Conservation (phyloP, 2,329 filamentous ascomycete species). For the Alternaria solani region DNA sequence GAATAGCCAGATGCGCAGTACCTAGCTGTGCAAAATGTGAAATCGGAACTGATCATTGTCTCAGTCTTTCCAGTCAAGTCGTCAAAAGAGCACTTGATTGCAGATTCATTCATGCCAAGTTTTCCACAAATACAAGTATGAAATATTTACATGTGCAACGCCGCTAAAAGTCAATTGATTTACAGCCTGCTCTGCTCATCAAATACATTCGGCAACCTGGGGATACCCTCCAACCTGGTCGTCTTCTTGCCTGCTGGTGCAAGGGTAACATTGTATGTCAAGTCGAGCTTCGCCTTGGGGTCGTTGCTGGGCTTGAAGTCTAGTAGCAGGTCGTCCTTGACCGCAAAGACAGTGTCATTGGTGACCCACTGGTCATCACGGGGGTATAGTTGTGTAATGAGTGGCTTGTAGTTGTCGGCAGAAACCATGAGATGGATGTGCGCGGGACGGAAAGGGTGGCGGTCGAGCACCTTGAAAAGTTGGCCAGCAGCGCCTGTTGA, state of each 20-base stretch:
- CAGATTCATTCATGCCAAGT: neutral
- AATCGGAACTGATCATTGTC: neutral
- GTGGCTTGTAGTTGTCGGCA: slow-evolving; percentile 63
- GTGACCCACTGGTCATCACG: slow-evolving; percentile 65
- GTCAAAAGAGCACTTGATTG: neutral
- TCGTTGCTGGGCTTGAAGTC: slow-evolving; percentile 63
- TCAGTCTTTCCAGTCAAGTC: neutral
- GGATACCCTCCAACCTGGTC: slow-evolving; percentile 42
- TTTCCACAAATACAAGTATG: slow-evolving; percentile 15
- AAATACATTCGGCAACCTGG: slow-evolving; percentile 39
- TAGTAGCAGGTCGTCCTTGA: slow-evolving; percentile 67
- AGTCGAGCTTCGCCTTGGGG: slow-evolving; percentile 65
- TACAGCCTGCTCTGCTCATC: slow-evolving; percentile 40
- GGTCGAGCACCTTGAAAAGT: slow-evolving; percentile 63
- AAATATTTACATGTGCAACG: slow-evolving; percentile 21
- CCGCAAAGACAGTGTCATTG: slow-evolving; percentile 68
- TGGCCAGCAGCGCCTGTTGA: slow-evolving; percentile 59
- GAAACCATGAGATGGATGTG: slow-evolving; percentile 67
- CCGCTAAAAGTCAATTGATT: slow-evolving; percentile 9
- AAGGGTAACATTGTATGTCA: slow-evolving; percentile 69
- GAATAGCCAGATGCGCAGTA: neutral
- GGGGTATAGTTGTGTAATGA: slow-evolving; percentile 67
- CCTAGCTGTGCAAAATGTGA: neutral
- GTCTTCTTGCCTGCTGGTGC: slow-evolving; percentile 52
- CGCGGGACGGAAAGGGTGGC: slow-evolving; percentile 68